phyloP scores from a whole-genome alignment of 75 land plant genomes.

The Gnetum montanum region DNA sequence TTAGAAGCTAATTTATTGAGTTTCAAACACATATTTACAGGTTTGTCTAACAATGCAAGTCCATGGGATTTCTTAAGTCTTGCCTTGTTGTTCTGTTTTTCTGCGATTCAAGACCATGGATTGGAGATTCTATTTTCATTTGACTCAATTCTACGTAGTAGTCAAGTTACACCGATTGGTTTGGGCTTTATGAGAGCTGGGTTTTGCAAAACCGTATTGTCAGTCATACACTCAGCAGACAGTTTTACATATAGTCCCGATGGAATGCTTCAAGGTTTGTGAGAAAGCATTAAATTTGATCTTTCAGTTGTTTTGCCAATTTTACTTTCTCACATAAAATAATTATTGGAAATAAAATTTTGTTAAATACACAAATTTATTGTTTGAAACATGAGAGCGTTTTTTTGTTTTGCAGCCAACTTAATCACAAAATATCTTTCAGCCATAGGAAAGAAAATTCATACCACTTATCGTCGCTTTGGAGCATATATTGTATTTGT shows the following conservation, averaged over 20 bases:
- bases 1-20: neutral
- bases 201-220: conserved; percentile 60
- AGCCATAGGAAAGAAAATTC: conserved; percentile 48
- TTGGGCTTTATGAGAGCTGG: conserved; percentile 71
- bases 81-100: conserved; percentile 62
- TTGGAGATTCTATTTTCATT: conserved; percentile 73
- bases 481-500: conserved; percentile 80
- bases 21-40: conserved; percentile 52
- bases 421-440: conserved; percentile 62
- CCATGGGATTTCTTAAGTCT: conserved; percentile 61
- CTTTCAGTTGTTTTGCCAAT: neutral
- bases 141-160: conserved; percentile 64
- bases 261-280: conserved; percentile 43
- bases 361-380: conserved; percentile 1
- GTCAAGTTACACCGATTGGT: conserved; percentile 70
- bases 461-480: conserved; percentile 65
- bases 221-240: conserved; percentile 68
- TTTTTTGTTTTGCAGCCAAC: conserved; percentile 42
- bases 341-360: neutral
- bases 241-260: conserved; percentile 20
- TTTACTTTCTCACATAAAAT: neutral
- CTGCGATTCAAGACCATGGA: conserved; percentile 88
- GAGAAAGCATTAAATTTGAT: neutral
- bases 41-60: conserved; percentile 43
- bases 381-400: neutral